Evolutionary conservation across 371 early-diverging fungal genomes (phyloP).

Genomic region (Umbelopsis sp.): DNA sequence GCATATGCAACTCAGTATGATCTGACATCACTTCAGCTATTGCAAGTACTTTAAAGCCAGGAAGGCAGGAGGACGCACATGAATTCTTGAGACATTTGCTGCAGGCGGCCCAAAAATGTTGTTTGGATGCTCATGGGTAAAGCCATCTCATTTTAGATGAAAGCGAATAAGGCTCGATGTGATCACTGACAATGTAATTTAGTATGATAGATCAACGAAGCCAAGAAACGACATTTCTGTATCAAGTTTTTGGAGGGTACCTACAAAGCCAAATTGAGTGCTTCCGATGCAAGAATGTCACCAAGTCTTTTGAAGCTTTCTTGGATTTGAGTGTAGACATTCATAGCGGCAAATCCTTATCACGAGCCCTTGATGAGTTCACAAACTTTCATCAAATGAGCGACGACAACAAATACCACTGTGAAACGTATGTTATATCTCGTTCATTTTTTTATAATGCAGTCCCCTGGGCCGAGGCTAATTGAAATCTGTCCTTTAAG

Average conservation of each 20-base stretch:
- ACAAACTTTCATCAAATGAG: constrained; percentile 29
- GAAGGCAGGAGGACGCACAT: constrained; percentile 84
- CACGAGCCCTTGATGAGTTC: constrained; percentile 35
- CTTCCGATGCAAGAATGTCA: constrained; percentile 65
- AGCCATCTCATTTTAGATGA: constrained; percentile 21
- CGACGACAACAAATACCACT: constrained; percentile 22
- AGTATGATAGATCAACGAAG: constrained; percentile 65
- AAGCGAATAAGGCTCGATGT: not conserved
- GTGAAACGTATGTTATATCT: constrained; percentile 31
- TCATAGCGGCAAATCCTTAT: constrained; percentile 59
- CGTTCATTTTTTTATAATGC: not conserved
- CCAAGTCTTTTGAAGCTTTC: constrained; percentile 71
- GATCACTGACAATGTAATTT: not conserved
- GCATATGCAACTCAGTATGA: not conserved
- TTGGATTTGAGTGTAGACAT: constrained; percentile 79
- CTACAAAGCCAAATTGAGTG: constrained; percentile 76
- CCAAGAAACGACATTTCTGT: constrained; percentile 77
- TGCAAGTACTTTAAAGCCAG: constrained; percentile 75
- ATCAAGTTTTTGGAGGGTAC: constrained; percentile 86
- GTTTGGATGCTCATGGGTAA: constrained; percentile 36
- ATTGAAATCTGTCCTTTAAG: constrained; percentile 4
- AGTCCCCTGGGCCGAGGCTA: not conserved
- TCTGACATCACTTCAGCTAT: constrained; percentile 29
- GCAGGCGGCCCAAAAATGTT: constrained; percentile 48
- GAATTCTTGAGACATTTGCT: constrained; percentile 79